These are phyloP conservation scores for Oryza brachyantha DNA, from an alignment of 176 grass and related monocot species.

Conservation along the genomic window DNA sequence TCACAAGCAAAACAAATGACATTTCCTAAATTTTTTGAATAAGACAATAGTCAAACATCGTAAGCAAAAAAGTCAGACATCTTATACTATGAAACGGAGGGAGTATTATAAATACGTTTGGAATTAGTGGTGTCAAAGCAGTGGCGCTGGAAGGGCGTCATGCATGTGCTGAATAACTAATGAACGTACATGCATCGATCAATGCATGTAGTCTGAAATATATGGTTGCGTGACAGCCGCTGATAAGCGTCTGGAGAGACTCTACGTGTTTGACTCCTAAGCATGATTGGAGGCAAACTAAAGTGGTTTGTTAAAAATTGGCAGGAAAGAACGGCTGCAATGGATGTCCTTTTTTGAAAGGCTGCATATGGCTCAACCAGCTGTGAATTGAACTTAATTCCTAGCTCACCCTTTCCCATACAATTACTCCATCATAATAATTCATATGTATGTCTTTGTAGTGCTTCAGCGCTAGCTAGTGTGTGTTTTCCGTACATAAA, in stretches of 20 bases:
- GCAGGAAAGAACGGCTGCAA: conserved; percentile 31
- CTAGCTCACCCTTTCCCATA: conserved; percentile 8
- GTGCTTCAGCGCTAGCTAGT: no score
- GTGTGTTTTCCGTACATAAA: no score
- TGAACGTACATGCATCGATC: no score
- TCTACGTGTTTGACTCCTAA: conserved; percentile 2
- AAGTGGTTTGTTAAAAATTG: conserved; percentile 23
- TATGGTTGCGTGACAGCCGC: no score
- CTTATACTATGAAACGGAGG: no score
- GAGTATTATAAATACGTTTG: not conserved
- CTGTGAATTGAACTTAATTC: not conserved
- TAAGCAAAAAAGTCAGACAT: no score
- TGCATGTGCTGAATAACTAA: not conserved
- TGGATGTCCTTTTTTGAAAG: conserved; percentile 11
- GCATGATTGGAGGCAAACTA: not conserved
- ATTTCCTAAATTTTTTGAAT: no score
- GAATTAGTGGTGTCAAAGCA: not conserved
- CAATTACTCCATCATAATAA: not conserved
- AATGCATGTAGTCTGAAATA: not conserved
- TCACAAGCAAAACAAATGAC: no score
- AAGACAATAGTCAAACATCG: no score
- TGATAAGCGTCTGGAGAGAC: not conserved
- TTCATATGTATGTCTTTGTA: no score
- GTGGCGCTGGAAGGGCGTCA: not conserved
- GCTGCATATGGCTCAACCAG: not conserved